Evolutionary conservation across 495 filamentous ascomycete species (phyloP), one percentile per base, ranked within the genome.

Genomic region (Aspergillus sclerotioniger): DNA sequence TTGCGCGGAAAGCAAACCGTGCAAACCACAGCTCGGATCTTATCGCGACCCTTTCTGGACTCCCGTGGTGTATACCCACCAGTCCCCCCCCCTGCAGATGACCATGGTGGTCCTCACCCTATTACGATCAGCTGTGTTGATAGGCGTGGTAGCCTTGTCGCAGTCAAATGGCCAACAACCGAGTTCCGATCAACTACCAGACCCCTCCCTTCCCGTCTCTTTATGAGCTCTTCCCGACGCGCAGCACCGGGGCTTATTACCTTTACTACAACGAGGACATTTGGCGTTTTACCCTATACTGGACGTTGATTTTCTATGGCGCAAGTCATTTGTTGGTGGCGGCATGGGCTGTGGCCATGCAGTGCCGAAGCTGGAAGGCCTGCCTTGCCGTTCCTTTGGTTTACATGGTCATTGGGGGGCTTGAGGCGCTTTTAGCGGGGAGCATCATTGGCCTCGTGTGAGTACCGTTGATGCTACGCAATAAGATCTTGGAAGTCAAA

Each of bases 201-300:
- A 84, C 82, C 8, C 94, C 92, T 29, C 65, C 78, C 3, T 98
- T 96, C 68, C 94, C 94, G 6, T 93, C 91, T 29, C 87, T 98
- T 53, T 92, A 93, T 76, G 87, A 89, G 80, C 87, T 88, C 16
- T 75, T 88, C 53, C 81, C 83, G 58, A 60, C 80, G 43, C 67
- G 70, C 50, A 71, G 78, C 56, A 71, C 74, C 25, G 67, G 77
- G 16, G 73, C 81, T 21, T 79, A 80, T 59, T 90, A 89, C 57
- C 86, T 98, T 59, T 94, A 92, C 76, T 82, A 89, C 68, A 78
- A 87, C 32, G 61, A 67, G 32, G 91, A 97, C 67, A 90, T 96
- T 46, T 96, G 91, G 91, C 87, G 89, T 52, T 96, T 92, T 69
- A 98, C 94, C 0, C 75, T 96, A 1, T 83, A 85, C 67, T 98